phyloP scores from a whole-genome alignment of 495 filamentous ascomycete species.

The Daldinia grandis region DNA sequence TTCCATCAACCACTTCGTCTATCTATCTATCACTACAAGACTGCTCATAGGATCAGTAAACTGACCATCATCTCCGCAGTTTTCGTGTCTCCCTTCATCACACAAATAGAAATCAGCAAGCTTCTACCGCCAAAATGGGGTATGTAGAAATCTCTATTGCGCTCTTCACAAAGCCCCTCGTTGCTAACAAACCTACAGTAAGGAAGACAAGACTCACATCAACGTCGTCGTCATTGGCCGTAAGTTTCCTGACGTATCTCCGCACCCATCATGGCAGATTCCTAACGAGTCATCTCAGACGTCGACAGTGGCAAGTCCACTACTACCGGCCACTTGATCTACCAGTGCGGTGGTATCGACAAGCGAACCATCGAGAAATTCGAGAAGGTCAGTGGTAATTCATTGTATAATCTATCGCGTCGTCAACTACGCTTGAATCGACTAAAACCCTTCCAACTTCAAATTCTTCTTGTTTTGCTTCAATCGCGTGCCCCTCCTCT shows the following conservation, averaged over 20 bases:
- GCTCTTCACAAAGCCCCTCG: not conserved
- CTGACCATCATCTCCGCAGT: conserved; percentile 23
- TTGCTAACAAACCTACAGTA: conserved; percentile 62
- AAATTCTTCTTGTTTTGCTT: conserved; percentile 34
- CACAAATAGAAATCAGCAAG: conserved; percentile 14
- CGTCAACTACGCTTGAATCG: conserved; percentile 14
- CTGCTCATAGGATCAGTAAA: not conserved
- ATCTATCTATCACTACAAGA: not conserved
- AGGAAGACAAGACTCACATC: conserved; percentile 86
- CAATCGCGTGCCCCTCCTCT: conserved; percentile 41
- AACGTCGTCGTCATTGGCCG: conserved; percentile 99
- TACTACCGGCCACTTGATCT: conserved; percentile 96
- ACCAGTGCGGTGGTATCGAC: conserved; percentile 99
- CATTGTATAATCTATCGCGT: conserved; percentile 17
- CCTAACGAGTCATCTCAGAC: conserved; percentile 59
- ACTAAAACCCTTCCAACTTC: not conserved
- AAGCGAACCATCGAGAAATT: conserved; percentile 99
- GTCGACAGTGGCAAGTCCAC: conserved; percentile 99
- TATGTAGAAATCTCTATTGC: conserved; percentile 22
- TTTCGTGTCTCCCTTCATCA: conserved; percentile 24
- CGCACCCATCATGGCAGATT: not conserved
- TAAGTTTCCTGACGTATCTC: conserved; percentile 79
- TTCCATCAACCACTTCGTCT: conserved; percentile 3
- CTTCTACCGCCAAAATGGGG: conserved; percentile 40
- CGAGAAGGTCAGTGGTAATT: conserved; percentile 83